Conservation (phyloP, 345 rosid genomes). For the Balakata baccata region DNA sequence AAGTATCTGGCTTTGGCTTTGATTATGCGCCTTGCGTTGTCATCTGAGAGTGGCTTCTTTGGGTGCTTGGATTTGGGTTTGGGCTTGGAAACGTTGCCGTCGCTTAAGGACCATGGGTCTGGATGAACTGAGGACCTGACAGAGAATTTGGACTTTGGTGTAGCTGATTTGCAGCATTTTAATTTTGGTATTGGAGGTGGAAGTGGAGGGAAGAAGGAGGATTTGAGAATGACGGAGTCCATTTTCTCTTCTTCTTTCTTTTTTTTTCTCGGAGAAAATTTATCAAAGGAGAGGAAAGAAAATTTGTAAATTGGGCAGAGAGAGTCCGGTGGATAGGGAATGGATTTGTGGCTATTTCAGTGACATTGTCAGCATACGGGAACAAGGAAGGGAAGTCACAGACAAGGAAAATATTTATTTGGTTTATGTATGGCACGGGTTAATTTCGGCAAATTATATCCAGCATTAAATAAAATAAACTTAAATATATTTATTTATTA, state of each 20-base stretch:
- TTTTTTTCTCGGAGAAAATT: not conserved
- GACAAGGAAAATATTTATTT: too few species aligned
- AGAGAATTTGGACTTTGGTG: conserved; percentile 14
- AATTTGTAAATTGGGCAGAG: not conserved
- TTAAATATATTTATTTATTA: too few species aligned
- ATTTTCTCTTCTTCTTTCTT: conserved; percentile 13
- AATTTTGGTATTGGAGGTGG: conserved; percentile 19
- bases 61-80: conserved; percentile 62
- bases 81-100: conserved; percentile 51
- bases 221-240: conserved; percentile 30
- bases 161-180: not conserved
- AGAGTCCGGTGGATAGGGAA: too few species aligned
- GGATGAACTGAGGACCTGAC: conserved; percentile 48
- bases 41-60: conserved; percentile 68
- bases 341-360: too few species aligned
- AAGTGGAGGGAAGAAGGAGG: conserved; percentile 38
- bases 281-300: not conserved
- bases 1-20: conserved; percentile 66
- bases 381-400: too few species aligned
- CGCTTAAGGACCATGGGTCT: conserved; percentile 86
- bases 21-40: conserved; percentile 81
- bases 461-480: too few species aligned
- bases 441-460: too few species aligned
- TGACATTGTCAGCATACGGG: too few species aligned
- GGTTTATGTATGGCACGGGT: too few species aligned